Evolutionary conservation across 2,329 filamentous ascomycete genomes (phyloP).

Genomic region (Pseudocercospora macadamiae): DNA sequence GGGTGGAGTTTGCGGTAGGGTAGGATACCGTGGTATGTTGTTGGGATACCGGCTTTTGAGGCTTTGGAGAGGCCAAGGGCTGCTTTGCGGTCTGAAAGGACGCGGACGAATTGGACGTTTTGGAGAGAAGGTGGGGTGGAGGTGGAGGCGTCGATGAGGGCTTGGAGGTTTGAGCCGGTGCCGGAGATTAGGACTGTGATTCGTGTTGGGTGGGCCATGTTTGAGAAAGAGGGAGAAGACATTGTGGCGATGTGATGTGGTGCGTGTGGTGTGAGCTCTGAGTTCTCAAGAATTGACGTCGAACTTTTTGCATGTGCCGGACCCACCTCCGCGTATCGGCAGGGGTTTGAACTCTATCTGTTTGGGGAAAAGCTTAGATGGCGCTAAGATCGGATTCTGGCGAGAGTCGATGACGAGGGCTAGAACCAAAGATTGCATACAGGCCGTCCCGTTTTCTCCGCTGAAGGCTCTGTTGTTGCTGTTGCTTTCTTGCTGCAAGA

Average conservation of each 20-base stretch:
- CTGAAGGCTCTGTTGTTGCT: not conserved
- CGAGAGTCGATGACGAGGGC: not conserved
- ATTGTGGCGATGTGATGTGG: not conserved
- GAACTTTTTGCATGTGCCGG: constrained; percentile 1
- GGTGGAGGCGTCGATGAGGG: constrained; percentile 65
- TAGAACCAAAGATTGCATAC: not conserved
- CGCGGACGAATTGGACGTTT: constrained; percentile 60
- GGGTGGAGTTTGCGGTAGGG: constrained; percentile 71
- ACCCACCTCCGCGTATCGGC: constrained; percentile 6
- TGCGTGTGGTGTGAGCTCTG: too few species aligned
- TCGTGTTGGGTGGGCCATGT: constrained; percentile 21
- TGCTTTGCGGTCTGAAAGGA: constrained; percentile 67
- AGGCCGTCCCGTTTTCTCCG: too few species aligned
- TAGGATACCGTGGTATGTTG: constrained; percentile 79
- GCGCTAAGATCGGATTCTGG: not conserved
- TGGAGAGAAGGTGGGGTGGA: constrained; percentile 46
- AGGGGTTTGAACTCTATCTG: not conserved
- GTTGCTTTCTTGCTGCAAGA: not conserved
- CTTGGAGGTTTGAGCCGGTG: constrained; percentile 78
- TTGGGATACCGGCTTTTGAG: constrained; percentile 65
- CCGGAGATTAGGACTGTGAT: constrained; percentile 61
- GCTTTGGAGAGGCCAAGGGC: constrained; percentile 68
- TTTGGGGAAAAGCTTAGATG: not conserved
- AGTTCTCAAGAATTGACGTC: too few species aligned
- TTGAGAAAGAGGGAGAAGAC: not conserved